Base-by-base conservation (phyloP, 768 basidiomycete species). In the Mrakia frigida region DNA sequence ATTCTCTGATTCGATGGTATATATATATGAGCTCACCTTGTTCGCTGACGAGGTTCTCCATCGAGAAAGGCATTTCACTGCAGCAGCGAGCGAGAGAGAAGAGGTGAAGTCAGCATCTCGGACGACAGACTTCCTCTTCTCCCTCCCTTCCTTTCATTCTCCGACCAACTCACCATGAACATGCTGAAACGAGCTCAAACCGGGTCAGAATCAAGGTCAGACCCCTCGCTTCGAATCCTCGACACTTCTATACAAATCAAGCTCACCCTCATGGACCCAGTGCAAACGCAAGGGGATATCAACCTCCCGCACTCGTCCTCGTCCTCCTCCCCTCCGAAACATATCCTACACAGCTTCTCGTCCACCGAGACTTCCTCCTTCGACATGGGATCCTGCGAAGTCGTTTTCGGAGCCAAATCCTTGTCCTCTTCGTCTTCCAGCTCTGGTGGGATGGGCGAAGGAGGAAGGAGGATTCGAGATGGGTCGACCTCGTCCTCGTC, bases 321-420 rank as follows among this genome's bases (percentile, higher is more conserved):
- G 6, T 79, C 80, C 9, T 52, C 67, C 6, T 67, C 70, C 10
- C 70, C 63, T 9, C 60, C 74, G 33, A 80, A 75, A 70, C 80
- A 80, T 59, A 80, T 79, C 25, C 80, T 73, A 67, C 80, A 80
- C 4, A 43, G 35, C 25, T 50, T 59, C 50, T 74, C 75, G 31
- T 75, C 71, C 63, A 33, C 13, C 35, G 7, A 3, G 5, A 23
- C 3, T 18, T 37, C 35, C 7, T 16, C 21, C 63, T 65, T 65
- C 33, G 37, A 35, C 21, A 33, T 21, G 14, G 5, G 39, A 6
- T 28, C 60, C 1, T 16, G 60, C n/a, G 21, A n/a, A n/a, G n/a
- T n/a, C n/a, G n/a, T n/a, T n/a, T n/a, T 21, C 4, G 18, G 10
- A 18, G 21, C 2, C 4, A 16, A 16, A 39, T 9, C 25, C 3